phyloP scores from a whole-genome alignment of 768 basidiomycete species.

The Termitomyces eurrhizus region DNA sequence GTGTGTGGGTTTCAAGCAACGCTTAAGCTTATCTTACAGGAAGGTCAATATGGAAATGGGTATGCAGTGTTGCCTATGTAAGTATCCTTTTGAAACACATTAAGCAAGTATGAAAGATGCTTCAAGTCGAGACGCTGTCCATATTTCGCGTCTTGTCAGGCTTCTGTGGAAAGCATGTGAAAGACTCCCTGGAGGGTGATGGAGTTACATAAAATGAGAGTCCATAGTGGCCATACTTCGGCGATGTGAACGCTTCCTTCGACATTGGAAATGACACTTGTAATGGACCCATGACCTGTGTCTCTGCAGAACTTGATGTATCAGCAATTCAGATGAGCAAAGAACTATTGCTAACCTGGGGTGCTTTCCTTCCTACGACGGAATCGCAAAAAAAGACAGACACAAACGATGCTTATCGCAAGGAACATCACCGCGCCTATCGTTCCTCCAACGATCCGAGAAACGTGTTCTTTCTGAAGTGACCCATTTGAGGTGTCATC shows the following conservation, averaged over 20 bases:
- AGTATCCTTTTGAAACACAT: background rate
- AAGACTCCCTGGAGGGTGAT: conserved; percentile 13
- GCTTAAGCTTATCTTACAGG: background rate
- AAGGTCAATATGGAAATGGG: background rate
- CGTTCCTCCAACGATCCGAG: conserved; percentile 12
- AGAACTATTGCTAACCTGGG: background rate
- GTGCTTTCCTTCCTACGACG: conserved; percentile 1
- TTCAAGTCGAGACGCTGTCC: background rate
- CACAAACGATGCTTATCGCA: background rate
- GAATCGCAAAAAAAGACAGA: conserved; percentile 4
- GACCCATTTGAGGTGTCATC: background rate
- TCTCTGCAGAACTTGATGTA: background rate
- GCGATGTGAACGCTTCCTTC: conserved; percentile 29
- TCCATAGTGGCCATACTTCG: conserved; percentile 25
- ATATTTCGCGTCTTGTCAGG: background rate
- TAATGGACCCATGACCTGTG: conserved; percentile 22
- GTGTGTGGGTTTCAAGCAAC: no score
- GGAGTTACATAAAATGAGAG: conserved; percentile 21
- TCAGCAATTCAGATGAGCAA: background rate
- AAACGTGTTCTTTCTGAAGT: background rate
- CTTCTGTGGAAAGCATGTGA: conserved; percentile 12
- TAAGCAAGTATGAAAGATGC: background rate
- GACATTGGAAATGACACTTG: conserved; percentile 22
- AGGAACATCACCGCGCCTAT: conserved; percentile 9
- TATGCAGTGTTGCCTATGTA: background rate